Evolutionary conservation across 2,329 filamentous ascomycete species (phyloP), one percentile per base, ranked within the genome.

Genomic region (Ceratocystis huliohia): DNA sequence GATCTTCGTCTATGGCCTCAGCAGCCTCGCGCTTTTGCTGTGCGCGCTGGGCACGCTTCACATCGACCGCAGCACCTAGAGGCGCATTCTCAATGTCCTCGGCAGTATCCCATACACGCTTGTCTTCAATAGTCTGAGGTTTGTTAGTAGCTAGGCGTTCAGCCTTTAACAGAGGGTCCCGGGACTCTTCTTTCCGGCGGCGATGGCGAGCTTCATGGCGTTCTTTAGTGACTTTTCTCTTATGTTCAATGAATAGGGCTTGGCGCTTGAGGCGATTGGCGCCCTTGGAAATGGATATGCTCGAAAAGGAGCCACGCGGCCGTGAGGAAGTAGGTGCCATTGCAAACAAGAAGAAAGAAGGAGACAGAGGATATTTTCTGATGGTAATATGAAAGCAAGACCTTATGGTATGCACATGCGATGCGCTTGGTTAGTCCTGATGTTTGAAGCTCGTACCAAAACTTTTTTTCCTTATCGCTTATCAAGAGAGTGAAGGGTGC

Each of bases 21-120:
- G 78, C 76, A 69, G 81, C 81, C 66, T 80, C 78, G 62, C 78
- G 76, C 73, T 83, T 80, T 62, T 82, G 80, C 66, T 85, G 76
- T 66, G 80, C 80, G 72, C 81, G 75, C 70, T 80, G 78, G 70
- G 85, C 73, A 72, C 82, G 78, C 70, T 84, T 81, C 65, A 87
- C 76, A 69, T 87, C 82, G 41, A 86, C 82, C 70, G 78, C 77
- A 15, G 77, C 76, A 69, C 80, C 81, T 5, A 85, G 77, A 62
- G 77, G 81, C 70, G 87, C 83, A 62, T 80, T 75, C 48, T 70
- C 69, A 61, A 69, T 57, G 66, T 82, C 82, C 61, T 86, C 86
- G 63, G 84, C 83, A 64, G 92, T 86, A 72, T 96, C 92, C 90
- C 91, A 97, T 41, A 90, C 85, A 74, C 94, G 85, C 79, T 96